Base-by-base conservation (phyloP, 805 yeast genomes). In the Starmera pachycereana region DNA sequence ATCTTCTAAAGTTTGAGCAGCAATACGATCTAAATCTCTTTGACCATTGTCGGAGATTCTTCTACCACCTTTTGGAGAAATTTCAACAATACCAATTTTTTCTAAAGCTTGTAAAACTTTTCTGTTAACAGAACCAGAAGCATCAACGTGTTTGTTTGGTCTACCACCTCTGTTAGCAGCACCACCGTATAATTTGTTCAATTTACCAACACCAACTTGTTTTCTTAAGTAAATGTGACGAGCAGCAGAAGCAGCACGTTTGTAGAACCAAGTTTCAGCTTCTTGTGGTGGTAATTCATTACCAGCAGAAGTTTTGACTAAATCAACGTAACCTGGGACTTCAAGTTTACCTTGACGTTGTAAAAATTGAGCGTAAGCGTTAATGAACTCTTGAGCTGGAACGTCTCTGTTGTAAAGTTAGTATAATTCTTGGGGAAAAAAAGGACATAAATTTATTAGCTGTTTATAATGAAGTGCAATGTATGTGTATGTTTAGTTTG, bases 21-120 rank as follows among this genome's bases (percentile, higher is more conserved):
- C 97, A 71, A 90, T 90, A 82, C 99, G 97, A 78, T 92, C 99
- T 77, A 92, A 84, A 78, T 92, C 99, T 86, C 98, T 89, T 78
- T 90, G 97, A 70, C 99, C 99, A 75, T 88, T 85, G 69, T 87
- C 96, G 53, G 97, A 83, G 81, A 92, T 87, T 74, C 89, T 87
- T 82, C 98, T 92, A 72, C 98, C 98, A 70, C 97, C 97, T 75
- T 86, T 87, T 73, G 88, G 85, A 67, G 95, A 80, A 69, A 83
- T 76, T 77, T 90, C 98, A 60, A 92, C 76, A 59, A 92, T 87
- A 71, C 97, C 97, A 54, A 92, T 83, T 79, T 90, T 89, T 81
- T 89, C 96, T 66, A 92, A 85, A 63, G 97, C 81, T 76, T 92
- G 98, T 65, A 92, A 78, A 58, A 85, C 97, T 74, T 73, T 89